Conservation (phyloP, 345 rosid genomes). For the Zanthoxylum bungeanum region DNA sequence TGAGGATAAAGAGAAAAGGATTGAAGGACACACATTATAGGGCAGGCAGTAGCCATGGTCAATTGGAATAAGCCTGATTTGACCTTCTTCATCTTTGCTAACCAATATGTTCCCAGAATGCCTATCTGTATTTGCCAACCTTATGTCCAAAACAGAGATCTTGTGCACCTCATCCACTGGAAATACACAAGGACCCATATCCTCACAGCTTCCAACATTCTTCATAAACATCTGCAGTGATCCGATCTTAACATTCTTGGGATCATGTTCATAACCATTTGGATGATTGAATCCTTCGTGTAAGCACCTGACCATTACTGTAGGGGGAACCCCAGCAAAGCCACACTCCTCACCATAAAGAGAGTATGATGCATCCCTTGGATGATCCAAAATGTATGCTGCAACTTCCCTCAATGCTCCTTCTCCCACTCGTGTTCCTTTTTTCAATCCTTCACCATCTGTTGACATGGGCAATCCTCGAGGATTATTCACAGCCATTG, state of each 20-base stretch:
- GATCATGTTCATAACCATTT: conserved; percentile 41
- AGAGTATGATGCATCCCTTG: conserved; percentile 35
- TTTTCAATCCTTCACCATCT: conserved; percentile 84
- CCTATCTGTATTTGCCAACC: conserved; percentile 93
- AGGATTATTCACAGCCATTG: conserved; percentile 84
- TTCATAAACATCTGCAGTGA: conserved; percentile 78
- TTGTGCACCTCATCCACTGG: conserved; percentile 80
- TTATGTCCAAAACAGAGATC: conserved; percentile 84
- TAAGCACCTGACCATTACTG: conserved; percentile 73
- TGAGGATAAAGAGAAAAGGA: not conserved
- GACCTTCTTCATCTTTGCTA: conserved; percentile 44
- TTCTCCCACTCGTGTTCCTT: conserved; percentile 75
- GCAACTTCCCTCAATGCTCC: conserved; percentile 91
- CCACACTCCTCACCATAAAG: conserved; percentile 41
- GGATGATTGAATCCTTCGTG: conserved; percentile 72
- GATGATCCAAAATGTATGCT: conserved; percentile 82
- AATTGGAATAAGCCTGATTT: conserved; percentile 61
- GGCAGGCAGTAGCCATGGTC: conserved; percentile 95
- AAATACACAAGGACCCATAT: conserved; percentile 71
- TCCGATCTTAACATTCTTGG: conserved; percentile 57
- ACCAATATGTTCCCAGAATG: conserved; percentile 89
- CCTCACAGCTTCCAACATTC: conserved; percentile 85
- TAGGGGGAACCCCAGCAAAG: conserved; percentile 88
- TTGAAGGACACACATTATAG: conserved; percentile 48
- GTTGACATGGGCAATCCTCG: conserved; percentile 52